Evolutionary conservation across 257 asterid genomes (phyloP).

Genomic region (Catharanthus roseus): DNA sequence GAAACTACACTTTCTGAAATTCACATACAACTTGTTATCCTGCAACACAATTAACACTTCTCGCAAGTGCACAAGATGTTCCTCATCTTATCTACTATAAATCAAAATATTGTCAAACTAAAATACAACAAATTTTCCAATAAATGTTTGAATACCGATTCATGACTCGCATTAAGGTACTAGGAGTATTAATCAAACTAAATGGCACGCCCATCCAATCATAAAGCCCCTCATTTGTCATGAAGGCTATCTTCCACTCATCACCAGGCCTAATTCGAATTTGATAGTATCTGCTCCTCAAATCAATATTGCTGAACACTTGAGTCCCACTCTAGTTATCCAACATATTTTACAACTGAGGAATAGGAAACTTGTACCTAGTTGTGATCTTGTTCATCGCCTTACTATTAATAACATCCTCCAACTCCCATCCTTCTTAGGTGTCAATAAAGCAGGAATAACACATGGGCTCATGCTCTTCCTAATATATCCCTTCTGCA

Average conservation of each 20-base stretch:
- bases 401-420: background rate
- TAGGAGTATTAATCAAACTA: background rate
- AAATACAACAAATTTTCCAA: background rate
- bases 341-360: background rate
- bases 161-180: background rate
- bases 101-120: background rate
- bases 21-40: no score
- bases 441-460: no score
- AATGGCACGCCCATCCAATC: background rate
- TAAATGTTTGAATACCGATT: background rate
- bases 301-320: background rate
- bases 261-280: background rate
- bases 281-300: background rate
- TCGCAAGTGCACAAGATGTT: background rate
- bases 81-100: background rate
- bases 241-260: background rate
- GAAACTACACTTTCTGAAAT: no score
- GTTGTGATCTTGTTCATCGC: background rate
- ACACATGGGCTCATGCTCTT: no score
- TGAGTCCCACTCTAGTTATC: background rate
- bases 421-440: background rate
- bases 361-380: no score
- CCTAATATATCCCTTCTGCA: no score
- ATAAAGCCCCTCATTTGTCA: background rate
- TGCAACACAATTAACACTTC: no score